Conservation (phyloP, 495 filamentous ascomycete genomes). For the Aspergillus kassunensis region DNA sequence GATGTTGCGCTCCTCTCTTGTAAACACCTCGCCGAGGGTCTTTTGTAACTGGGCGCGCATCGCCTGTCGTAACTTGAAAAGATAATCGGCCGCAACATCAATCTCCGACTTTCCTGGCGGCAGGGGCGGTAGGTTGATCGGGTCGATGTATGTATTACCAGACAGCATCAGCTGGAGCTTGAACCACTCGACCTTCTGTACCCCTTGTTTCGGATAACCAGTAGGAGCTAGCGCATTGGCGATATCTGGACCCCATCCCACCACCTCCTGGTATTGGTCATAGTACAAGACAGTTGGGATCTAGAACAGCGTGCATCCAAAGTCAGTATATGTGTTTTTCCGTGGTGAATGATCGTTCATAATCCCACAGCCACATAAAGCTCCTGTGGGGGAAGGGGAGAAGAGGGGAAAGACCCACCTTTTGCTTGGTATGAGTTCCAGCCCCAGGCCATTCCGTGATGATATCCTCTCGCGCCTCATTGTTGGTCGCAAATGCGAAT, state of each 20-base stretch:
- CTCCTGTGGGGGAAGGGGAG: background rate
- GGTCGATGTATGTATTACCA: conserved; percentile 78
- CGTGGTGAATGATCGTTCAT: too few species aligned
- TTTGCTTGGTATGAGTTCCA: conserved; percentile 72
- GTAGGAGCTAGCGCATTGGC: conserved; percentile 74
- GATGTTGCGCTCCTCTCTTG: conserved; percentile 74
- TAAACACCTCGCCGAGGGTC: conserved; percentile 72
- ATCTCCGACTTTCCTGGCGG: conserved; percentile 77
- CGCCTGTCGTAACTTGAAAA: conserved; percentile 73
- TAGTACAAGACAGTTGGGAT: conserved; percentile 81
- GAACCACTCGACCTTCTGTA: conserved; percentile 84
- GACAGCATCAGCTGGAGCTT: conserved; percentile 79
- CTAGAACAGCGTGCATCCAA: conserved; percentile 38
- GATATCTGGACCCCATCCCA: conserved; percentile 78
- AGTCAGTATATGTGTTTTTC: too few species aligned
- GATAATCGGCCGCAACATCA: conserved; percentile 75
- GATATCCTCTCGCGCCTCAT: conserved; percentile 71
- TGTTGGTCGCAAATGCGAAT: conserved; percentile 75
- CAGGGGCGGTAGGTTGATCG: conserved; percentile 73
- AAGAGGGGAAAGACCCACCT: conserved; percentile 41
- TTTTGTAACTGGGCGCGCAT: conserved; percentile 74
- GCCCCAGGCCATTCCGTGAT: conserved; percentile 79
- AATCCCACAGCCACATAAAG: too few species aligned
- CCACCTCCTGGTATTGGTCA: conserved; percentile 77
- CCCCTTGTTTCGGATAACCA: conserved; percentile 73